phyloP scores from a whole-genome alignment of 306 rosid species.

The Crataegus laevigata region DNA sequence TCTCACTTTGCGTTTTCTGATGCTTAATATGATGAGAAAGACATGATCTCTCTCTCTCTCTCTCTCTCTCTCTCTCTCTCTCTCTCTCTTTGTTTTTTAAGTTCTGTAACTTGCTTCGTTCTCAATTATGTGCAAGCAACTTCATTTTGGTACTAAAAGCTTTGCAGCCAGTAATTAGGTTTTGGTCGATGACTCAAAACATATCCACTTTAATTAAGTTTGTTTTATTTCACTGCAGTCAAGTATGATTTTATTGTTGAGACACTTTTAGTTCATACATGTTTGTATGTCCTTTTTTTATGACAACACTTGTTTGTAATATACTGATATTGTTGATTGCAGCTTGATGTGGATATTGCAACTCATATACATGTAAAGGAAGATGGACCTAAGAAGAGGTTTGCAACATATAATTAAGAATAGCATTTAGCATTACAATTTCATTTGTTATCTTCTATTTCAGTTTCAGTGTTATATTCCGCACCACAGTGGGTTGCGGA shows the following conservation, averaged over 20 bases:
- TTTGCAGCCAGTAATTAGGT: neutral
- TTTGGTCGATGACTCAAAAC: neutral
- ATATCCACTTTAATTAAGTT: neutral
- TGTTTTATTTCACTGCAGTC: neutral
- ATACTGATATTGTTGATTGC: slow-evolving; percentile 11
- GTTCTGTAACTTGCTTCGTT: neutral
- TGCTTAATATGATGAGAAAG: too few relatives aligned
- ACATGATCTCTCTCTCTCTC: too few relatives aligned
- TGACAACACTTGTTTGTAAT: neutral
- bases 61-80: too few relatives aligned
- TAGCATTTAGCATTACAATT: neutral
- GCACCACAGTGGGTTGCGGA: neutral
- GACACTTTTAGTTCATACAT: neutral
- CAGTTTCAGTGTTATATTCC: neutral
- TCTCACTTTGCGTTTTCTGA: too few relatives aligned
- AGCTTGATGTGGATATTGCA: slow-evolving; percentile 70
- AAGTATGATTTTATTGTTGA: neutral
- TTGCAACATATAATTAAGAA: slow-evolving; percentile 23
- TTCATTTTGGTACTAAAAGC: neutral
- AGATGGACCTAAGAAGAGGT: slow-evolving; percentile 97
- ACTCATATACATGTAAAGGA: slow-evolving; percentile 73
- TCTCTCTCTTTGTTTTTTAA: neutral
- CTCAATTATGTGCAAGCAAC: neutral
- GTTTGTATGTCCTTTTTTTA: neutral
- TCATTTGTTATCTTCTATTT: neutral